These are phyloP conservation scores for Pontederia paniculata DNA, from an alignment of 176 grass and related monocot genomes.

Conservation along the genomic window DNA sequence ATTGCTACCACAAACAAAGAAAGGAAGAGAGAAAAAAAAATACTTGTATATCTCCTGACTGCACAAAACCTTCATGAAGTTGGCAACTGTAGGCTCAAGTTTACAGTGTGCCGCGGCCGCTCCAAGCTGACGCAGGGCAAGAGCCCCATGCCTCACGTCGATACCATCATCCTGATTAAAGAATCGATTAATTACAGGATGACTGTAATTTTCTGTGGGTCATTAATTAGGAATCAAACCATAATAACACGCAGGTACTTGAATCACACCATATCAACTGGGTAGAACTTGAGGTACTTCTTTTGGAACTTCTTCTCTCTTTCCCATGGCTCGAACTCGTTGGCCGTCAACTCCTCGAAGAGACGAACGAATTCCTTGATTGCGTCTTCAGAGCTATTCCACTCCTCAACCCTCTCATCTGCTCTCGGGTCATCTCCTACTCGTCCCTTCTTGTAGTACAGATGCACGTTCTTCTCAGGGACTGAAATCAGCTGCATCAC, in stretches of 20 bases:
- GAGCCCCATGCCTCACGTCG: conserved; percentile 52
- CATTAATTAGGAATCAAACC: background rate
- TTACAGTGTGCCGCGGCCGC: conserved; percentile 49
- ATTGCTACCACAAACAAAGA: too few relatives aligned
- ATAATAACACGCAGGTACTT: background rate
- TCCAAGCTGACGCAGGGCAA: conserved; percentile 37
- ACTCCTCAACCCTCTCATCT: conserved; percentile 70
- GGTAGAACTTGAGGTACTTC: conserved; percentile 55
- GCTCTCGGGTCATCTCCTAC: conserved; percentile 56
- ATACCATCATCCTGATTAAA: conserved; percentile 41
- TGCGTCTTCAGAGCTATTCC: conserved; percentile 36
- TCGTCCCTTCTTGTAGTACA: conserved; percentile 68
- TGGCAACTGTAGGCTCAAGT: conserved; percentile 45
- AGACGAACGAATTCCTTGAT: conserved; percentile 49
- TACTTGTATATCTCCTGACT: conserved; percentile 86
- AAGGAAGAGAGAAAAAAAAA: background rate
- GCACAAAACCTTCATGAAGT: conserved; percentile 63
- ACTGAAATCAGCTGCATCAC: conserved; percentile 63
- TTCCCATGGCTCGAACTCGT: conserved; percentile 83
- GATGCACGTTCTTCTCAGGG: conserved; percentile 52
- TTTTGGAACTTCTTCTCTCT: conserved; percentile 71
- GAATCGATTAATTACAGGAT: background rate
- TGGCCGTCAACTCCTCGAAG: conserved; percentile 67
- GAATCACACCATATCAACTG: conserved; percentile 58
- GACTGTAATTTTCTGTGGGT: background rate